These are phyloP conservation scores for Ustulina deusta DNA, from an alignment of 2,329 filamentous ascomycete species.

Conservation along the genomic window DNA sequence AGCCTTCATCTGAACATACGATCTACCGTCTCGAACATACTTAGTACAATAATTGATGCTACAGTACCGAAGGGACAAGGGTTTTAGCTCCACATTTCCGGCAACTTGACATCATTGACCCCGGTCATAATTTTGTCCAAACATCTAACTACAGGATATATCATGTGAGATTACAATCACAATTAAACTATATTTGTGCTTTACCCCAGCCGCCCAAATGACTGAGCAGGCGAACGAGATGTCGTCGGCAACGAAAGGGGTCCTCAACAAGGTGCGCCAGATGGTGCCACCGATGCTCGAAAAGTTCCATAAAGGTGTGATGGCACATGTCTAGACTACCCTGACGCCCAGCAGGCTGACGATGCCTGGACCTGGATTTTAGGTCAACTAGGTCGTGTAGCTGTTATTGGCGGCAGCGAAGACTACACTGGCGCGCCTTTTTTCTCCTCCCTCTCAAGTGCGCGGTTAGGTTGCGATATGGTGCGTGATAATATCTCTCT, in stretches of 20 bases:
- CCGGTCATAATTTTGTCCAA: conserved; percentile 9
- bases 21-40: no score
- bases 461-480: conserved; percentile 90
- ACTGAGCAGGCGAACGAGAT: conserved; percentile 59
- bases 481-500: conserved; percentile 59
- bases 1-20: no score
- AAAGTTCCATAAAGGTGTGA: conserved; percentile 91
- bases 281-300: conserved; percentile 96
- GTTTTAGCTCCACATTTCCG: conserved; percentile 25
- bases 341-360: conserved; percentile 27
- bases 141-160: background rate
- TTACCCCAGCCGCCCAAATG: conserved; percentile 39
- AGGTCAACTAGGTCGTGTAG: conserved; percentile 93
- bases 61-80: no score
- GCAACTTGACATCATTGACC: conserved; percentile 30
- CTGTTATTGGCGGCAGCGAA: conserved; percentile 92
- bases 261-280: conserved; percentile 84
- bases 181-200: background rate
- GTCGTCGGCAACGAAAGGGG: conserved; percentile 77
- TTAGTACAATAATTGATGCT: no score
- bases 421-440: conserved; percentile 98
- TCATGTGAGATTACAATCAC: background rate
- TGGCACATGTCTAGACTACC: background rate
- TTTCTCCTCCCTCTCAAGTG: conserved; percentile 97
- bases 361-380: conserved; percentile 23